A percentile compares a stretch with the other conserved stretches of the same genome.
These are phyloP conservation scores for Suillus alpinus DNA, from an alignment of 768 basidiomycete genomes.

Conservation along the genomic window DNA sequence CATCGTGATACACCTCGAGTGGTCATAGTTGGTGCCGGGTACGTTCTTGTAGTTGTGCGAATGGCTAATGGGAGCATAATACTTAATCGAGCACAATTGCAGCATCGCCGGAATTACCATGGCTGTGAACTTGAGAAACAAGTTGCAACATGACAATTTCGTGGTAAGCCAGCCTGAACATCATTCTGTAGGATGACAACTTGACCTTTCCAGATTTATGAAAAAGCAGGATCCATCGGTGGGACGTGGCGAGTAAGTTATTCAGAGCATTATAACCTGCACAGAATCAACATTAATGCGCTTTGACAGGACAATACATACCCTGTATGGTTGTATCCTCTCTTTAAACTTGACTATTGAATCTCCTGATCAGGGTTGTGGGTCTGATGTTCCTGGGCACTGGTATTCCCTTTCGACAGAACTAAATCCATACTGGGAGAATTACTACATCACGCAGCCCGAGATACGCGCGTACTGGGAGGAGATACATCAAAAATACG, in stretches of 20 bases:
- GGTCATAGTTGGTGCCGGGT: conserved; percentile 54
- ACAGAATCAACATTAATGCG: neutral
- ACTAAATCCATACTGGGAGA: conserved; percentile 51
- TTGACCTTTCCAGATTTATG: conserved; percentile 42
- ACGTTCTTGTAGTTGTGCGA: conserved; percentile 1
- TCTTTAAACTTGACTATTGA: neutral
- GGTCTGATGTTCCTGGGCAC: conserved; percentile 53
- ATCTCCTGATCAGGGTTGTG: conserved; percentile 36
- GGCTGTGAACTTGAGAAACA: conserved; percentile 45
- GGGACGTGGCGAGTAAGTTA: conserved; percentile 57
- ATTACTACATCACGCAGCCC: conserved; percentile 43
- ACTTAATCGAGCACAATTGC: neutral
- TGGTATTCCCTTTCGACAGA: conserved; percentile 58
- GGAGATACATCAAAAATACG: conserved; percentile 42
- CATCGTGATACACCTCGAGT: conserved; percentile 32
- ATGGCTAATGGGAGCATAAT: neutral
- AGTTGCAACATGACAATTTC: conserved; percentile 46
- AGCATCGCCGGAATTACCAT: conserved; percentile 48
- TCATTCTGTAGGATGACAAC: neutral
- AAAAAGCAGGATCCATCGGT: conserved; percentile 44
- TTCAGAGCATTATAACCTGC: conserved; percentile 20
- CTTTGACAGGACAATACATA: conserved; percentile 50
- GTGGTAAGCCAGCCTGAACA: conserved; percentile 33
- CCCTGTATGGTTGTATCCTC: conserved; percentile 33
- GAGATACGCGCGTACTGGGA: conserved; percentile 54